Conservation (phyloP, 23 red algal genomes). For the Cyanidioschyzon merolae region DNA sequence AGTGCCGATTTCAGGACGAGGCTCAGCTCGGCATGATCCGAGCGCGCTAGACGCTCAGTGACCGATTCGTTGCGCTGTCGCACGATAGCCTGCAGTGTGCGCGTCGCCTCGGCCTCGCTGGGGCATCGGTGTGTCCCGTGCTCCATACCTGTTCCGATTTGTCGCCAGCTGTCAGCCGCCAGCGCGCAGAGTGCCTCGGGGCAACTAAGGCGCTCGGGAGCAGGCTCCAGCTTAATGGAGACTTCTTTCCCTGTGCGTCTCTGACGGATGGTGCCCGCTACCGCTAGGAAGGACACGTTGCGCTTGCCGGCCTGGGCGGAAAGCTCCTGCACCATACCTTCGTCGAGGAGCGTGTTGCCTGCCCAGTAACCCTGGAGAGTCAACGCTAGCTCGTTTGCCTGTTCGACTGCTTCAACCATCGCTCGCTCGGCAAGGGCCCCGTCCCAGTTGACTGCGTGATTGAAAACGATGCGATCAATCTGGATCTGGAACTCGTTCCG, state of each 20-base stretch:
- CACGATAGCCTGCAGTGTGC: background rate
- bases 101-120: background rate
- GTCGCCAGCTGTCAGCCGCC: background rate
- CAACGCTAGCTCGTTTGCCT: background rate
- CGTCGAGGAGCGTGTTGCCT: constrained; percentile 13
- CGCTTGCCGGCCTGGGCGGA: background rate
- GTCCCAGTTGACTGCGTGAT: background rate
- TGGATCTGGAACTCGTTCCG: background rate
- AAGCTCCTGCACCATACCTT: background rate
- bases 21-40: background rate
- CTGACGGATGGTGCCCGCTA: background rate
- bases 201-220: background rate
- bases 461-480: constrained; percentile 12
- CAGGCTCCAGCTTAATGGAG: background rate
- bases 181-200: background rate
- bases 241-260: background rate
- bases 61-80: background rate
- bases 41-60: background rate
- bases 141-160: background rate
- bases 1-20: background rate
- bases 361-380: background rate
- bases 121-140: background rate
- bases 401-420: background rate
- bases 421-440: constrained; percentile 1
- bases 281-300: background rate